phyloP scores from a whole-genome alignment of 2,329 filamentous ascomycete species.

The Samsoniella hepiali region DNA sequence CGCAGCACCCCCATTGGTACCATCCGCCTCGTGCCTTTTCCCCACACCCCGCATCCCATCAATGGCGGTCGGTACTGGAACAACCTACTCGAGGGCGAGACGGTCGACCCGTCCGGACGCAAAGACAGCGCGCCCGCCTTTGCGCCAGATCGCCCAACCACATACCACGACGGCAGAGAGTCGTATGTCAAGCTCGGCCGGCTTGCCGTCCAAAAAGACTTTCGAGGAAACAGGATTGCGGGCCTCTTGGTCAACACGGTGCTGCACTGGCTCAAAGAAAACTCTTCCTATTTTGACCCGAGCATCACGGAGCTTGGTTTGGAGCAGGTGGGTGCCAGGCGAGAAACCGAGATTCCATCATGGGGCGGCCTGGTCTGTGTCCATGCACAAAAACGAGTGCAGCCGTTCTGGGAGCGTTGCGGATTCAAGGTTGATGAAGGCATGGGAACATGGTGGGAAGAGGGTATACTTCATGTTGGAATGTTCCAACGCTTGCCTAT shows the following conservation, averaged over 20 bases:
- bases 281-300: slow-evolving; percentile 56
- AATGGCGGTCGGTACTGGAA: slow-evolving; percentile 48
- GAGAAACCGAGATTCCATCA: slow-evolving; percentile 42
- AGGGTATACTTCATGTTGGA: slow-evolving; percentile 79
- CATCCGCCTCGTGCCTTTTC: slow-evolving; percentile 77
- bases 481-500: slow-evolving; percentile 63
- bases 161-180: slow-evolving; percentile 59
- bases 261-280: slow-evolving; percentile 61
- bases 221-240: slow-evolving; percentile 63
- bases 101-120: background rate
- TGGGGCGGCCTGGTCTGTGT: slow-evolving; percentile 76
- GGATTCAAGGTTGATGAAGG: slow-evolving; percentile 72
- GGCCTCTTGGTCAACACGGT: slow-evolving; percentile 64
- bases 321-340: slow-evolving; percentile 41
- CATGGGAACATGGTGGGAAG: slow-evolving; percentile 77
- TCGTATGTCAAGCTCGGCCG: slow-evolving; percentile 81
- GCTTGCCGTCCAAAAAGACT: slow-evolving; percentile 65
- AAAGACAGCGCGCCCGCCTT: slow-evolving; percentile 22
- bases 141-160: slow-evolving; percentile 43
- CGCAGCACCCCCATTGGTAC: slow-evolving; percentile 61
- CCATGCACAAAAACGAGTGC: slow-evolving; percentile 70
- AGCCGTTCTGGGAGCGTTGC: slow-evolving; percentile 63
- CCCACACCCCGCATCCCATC: slow-evolving; percentile 63
- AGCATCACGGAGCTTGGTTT: slow-evolving; percentile 44
- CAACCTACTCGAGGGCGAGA: slow-evolving; percentile 35